Conservation (phyloP, 768 basidiomycete genomes). For the Sarcodon aspratus region DNA sequence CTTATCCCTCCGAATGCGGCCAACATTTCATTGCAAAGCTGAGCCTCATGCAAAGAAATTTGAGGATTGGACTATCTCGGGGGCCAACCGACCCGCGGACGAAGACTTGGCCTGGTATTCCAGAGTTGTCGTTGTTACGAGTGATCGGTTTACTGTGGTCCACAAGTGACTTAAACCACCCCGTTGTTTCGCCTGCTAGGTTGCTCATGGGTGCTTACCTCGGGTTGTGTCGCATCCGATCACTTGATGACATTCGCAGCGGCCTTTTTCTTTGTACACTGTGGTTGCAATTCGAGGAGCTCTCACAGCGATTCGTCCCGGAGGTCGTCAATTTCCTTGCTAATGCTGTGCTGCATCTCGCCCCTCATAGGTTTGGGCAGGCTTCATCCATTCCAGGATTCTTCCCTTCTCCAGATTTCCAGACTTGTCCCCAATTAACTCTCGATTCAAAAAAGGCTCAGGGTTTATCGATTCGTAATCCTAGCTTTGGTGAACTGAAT, state of each 20-base stretch:
- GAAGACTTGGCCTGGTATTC: constrained; percentile 80
- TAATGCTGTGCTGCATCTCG: constrained; percentile 60
- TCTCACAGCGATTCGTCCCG: constrained; percentile 82
- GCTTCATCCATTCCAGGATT: constrained; percentile 44
- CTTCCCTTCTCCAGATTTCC: constrained; percentile 67
- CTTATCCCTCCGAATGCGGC: constrained; percentile 76
- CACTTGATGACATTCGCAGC: constrained; percentile 62
- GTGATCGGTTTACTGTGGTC: constrained; percentile 81
- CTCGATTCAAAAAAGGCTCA: constrained; percentile 29
- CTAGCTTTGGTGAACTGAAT: constrained; percentile 26
- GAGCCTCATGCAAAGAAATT: constrained; percentile 80
- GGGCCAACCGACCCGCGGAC: constrained; percentile 49
- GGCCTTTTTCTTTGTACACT: constrained; percentile 87
- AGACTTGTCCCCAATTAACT: constrained; percentile 28
- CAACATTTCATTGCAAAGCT: constrained; percentile 75
- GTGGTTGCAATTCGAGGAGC: constrained; percentile 70
- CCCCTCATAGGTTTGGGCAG: constrained; percentile 45
- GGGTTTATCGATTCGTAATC: constrained; percentile 14
- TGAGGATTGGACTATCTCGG: constrained; percentile 67
- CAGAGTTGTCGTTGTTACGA: constrained; percentile 76
- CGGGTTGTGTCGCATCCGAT: constrained; percentile 69
- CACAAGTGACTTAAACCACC: constrained; percentile 88
- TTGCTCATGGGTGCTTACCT: constrained; percentile 90
- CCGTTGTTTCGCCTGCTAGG: constrained; percentile 77
- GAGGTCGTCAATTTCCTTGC: constrained; percentile 80